These are phyloP conservation scores for Penstemon newberryi DNA, from an alignment of 257 asterid species.

Conservation along the genomic window DNA sequence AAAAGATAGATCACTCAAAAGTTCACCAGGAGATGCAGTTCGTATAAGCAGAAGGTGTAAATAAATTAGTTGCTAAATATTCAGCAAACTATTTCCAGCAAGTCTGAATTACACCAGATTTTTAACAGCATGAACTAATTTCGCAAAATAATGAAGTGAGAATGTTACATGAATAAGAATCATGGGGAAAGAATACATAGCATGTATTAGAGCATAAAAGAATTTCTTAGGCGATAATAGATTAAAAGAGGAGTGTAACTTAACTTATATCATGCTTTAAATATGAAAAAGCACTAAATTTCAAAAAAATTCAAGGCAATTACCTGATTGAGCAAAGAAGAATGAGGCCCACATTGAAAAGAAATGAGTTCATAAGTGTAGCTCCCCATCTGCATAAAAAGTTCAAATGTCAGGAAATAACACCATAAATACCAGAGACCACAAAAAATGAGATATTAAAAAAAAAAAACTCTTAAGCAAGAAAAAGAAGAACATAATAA, in stretches of 20 bases:
- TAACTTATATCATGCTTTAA: slow-evolving; percentile 1
- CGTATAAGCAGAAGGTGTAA: neutral
- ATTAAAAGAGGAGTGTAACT: neutral
- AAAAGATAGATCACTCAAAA: slow-evolving; percentile 19
- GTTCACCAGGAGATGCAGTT: slow-evolving; percentile 17
- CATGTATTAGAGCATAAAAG: neutral
- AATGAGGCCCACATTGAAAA: slow-evolving; percentile 89
- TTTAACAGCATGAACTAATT: neutral
- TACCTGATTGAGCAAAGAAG: slow-evolving; percentile 95
- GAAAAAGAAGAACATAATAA: slow-evolving; percentile 16
- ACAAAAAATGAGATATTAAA: neutral
- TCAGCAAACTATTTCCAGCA: neutral
- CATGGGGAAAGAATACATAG: neutral
- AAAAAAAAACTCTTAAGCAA: neutral
- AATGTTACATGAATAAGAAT: neutral
- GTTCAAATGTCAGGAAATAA: slow-evolving; percentile 27
- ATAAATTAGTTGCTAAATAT: slow-evolving; percentile 2
- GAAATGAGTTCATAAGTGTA: slow-evolving; percentile 92
- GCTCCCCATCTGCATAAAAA: slow-evolving; percentile 78
- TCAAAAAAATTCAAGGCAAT: slow-evolving; percentile 13
- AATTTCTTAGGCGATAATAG: neutral
- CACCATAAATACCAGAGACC: slow-evolving; percentile 13
- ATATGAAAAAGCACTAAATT: slow-evolving; percentile 20
- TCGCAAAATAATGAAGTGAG: neutral
- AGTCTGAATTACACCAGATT: neutral